These are phyloP conservation scores for Pleurotus tuber-regium DNA, from an alignment of 768 basidiomycete species.

Conservation along the genomic window DNA sequence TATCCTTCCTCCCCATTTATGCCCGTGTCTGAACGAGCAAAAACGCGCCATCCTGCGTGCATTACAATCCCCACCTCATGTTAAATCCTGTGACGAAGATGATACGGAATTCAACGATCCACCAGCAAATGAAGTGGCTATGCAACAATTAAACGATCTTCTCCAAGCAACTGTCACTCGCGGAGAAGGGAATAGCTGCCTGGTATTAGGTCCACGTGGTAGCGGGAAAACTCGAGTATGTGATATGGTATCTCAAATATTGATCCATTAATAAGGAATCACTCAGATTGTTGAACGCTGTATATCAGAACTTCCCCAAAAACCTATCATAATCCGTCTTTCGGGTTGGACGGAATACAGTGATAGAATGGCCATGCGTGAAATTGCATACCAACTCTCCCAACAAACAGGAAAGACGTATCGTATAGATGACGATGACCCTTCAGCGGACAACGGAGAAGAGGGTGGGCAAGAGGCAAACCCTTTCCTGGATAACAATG, in stretches of 20 bases:
- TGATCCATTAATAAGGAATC: constrained; percentile 7
- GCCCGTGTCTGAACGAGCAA: constrained; percentile 49
- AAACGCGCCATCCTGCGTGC: constrained; percentile 53
- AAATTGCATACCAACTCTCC: constrained; percentile 83
- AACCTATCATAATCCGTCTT: constrained; percentile 75
- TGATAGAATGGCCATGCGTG: constrained; percentile 88
- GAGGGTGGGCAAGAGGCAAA: constrained; percentile 40
- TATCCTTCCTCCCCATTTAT: constrained; percentile 38
- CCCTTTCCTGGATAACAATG: constrained; percentile 42
- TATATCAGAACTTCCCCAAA: constrained; percentile 40
- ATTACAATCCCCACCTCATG: constrained; percentile 30
- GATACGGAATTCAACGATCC: constrained; percentile 29
- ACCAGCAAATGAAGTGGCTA: constrained; percentile 50
- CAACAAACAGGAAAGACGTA: constrained; percentile 70
- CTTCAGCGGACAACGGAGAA: constrained; percentile 24
- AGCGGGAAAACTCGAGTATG: constrained; percentile 83
- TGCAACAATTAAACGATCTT: constrained; percentile 58
- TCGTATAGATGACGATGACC: constrained; percentile 37
- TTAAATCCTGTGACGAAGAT: constrained; percentile 5
- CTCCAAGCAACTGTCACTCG: constrained; percentile 72
- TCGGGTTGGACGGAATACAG: constrained; percentile 84
- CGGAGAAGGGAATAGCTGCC: constrained; percentile 92
- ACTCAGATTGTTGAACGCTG: constrained; percentile 60
- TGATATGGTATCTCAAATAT: not conserved
- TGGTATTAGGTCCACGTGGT: constrained; percentile 81